Base-by-base conservation (phyloP, 345 rosid genomes). In the thale cress (Arabidopsis thaliana) region DNA sequence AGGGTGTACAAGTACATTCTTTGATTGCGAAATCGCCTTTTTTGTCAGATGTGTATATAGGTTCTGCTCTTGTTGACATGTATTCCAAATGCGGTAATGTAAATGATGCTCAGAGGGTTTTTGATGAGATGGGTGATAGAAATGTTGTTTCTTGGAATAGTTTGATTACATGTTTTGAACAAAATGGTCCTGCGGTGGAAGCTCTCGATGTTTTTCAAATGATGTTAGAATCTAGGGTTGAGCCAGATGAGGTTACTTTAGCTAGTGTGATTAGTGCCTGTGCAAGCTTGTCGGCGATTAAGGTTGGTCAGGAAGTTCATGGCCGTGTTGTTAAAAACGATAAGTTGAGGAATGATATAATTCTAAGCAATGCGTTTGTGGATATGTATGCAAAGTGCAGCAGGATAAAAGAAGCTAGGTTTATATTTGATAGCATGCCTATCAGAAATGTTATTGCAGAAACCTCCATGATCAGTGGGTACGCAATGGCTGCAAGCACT, bases 101-200 rank as follows among this genome's bases (percentile, higher is more conserved):
- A 20, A 53, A 49, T 34, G 84, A 75, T 75, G 90, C 93, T 63
- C 90, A 79, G 70, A 65, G 49, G 33, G 89, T 82, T 67, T 93
- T 93, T 73, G 82, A 88, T 66, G 84, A 67, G 69, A 87, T 93
- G 96, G 58, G 63, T 53, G 69, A 71, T 30, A 80, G 84, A 73
- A 93, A 89, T 71, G 67, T 85, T 67, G 94, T 93, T 24, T 88
- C 97, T 75, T 93, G 98, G 97, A 91, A 93, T 74, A 89, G 91
- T 80, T 84, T 93, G 84, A 87, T 93, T 66, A 86, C 94, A 0
- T 87, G 97, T 58, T 91, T 88, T 59, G 97, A 93, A 65, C 97
- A 93, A 76, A 91, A 93, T 55, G 97, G 97, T 59, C 96, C 94
- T 2, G 86, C 86, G 1, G 42, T 11, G 73, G 81, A 83, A 65